Evolutionary conservation across 2,329 filamentous ascomycete species (phyloP).

Genomic region (Zasmidium citrigriseum): DNA sequence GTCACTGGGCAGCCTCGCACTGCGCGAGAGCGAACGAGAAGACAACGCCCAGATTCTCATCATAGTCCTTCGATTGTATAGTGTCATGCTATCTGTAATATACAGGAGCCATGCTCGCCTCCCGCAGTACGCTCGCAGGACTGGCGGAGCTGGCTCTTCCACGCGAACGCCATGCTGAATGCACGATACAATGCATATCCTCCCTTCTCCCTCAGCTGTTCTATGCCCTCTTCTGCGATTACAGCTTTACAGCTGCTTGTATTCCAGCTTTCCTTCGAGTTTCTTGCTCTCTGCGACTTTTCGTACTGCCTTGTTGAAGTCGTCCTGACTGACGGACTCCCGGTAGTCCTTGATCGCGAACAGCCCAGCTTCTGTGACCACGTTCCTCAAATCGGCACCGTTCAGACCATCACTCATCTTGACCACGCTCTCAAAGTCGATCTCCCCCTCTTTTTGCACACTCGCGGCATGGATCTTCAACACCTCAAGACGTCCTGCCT

Average conservation of each 20-base stretch:
- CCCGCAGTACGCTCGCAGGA: no score
- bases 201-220: background rate
- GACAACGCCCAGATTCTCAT: no score
- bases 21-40: no score
- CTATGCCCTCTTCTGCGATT: no score
- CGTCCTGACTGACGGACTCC: constrained; percentile 94
- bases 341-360: constrained; percentile 99
- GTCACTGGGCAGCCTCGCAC: no score
- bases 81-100: constrained; percentile 7
- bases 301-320: constrained; percentile 98
- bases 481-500: constrained; percentile 94
- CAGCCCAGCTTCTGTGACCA: constrained; percentile 94
- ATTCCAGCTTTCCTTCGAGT: constrained; percentile 95
- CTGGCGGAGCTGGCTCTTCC: background rate
- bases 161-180: constrained; percentile 8
- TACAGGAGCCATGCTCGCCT: constrained; percentile 4
- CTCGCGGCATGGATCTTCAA: constrained; percentile 92
- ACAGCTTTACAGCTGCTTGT: constrained; percentile 39
- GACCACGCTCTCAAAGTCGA: constrained; percentile 98
- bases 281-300: constrained; percentile 99
- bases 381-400: constrained; percentile 94
- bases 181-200: background rate
- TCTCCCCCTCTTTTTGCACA: constrained; percentile 87
- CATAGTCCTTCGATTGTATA: background rate
- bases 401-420: constrained; percentile 99